phyloP scores from a whole-genome alignment of 225 moss, liverwort and hornwort species.

The Polytrichum commune region DNA sequence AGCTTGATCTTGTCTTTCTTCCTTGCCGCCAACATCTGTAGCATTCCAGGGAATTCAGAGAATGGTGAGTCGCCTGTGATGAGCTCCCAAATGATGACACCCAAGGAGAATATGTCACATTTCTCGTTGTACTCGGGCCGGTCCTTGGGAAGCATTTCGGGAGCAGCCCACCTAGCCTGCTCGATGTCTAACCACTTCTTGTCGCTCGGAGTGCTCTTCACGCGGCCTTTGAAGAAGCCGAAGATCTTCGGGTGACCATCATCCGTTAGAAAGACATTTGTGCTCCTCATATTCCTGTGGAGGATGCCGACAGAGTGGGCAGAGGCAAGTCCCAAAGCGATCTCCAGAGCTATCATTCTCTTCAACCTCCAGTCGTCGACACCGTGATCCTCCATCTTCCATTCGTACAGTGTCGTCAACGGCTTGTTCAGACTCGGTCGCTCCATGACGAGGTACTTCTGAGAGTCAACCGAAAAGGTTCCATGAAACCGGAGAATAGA shows the following conservation, averaged over 20 bases:
- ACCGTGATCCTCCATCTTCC: neutral
- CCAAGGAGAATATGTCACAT: slow-evolving; percentile 18
- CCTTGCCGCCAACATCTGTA: neutral
- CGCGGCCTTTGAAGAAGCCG: slow-evolving; percentile 1
- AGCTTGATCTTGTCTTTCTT: neutral
- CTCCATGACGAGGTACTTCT: slow-evolving; percentile 3
- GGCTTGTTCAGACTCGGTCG: neutral
- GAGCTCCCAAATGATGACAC: slow-evolving; percentile 27
- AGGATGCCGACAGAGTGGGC: slow-evolving; percentile 19
- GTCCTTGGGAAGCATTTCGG: slow-evolving; percentile 6
- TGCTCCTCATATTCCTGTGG: slow-evolving; percentile 27
- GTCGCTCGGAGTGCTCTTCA: slow-evolving; percentile 12
- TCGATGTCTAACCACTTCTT: slow-evolving; percentile 11
- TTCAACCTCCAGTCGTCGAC: slow-evolving; percentile 9
- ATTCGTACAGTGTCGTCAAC: slow-evolving; percentile 5
- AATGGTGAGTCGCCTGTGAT: slow-evolving; percentile 13
- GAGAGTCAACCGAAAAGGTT: neutral
- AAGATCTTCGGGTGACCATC: slow-evolving; percentile 23
- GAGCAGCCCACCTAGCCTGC: slow-evolving; percentile 16
- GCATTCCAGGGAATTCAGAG: neutral
- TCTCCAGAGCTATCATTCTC: slow-evolving; percentile 6
- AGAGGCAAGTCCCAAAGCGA: slow-evolving; percentile 11
- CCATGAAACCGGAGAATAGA: slow-evolving; percentile 7
- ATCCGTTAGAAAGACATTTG: slow-evolving; percentile 22
- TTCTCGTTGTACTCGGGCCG: slow-evolving; percentile 15